Base-by-base conservation (phyloP, 2,329 filamentous ascomycete genomes). In the Apiospora marii region DNA sequence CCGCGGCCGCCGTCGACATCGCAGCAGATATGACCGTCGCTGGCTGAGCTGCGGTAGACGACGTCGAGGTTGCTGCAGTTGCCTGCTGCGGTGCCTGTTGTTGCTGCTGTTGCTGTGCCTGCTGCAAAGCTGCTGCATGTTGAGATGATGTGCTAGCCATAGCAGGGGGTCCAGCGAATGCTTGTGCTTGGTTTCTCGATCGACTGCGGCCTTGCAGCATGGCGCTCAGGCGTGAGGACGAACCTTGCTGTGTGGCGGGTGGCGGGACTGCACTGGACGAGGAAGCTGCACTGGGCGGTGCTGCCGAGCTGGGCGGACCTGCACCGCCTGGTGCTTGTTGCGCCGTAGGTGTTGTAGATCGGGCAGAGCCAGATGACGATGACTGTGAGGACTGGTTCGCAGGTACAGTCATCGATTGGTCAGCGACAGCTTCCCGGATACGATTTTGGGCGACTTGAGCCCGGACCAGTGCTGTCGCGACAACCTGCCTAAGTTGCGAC, bases 401-500 rank as follows among this genome's bases (percentile, higher is more conserved):
- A 41, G 48, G 14, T 34, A 16, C 48, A 30, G 46, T 0, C 6
- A 43, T 71, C 58, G 58, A 13, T 41, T 64, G 58, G 22, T 37
- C 58, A 43, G 14, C 24, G n/a, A 77, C 75, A 24, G 78, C 78
- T 71, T 78, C 77, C 51, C 74, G 77, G 37, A 78, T 77, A 27
- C 78, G 77, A 67, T 78, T 79, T 69, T 88, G 86, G 24, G 83
- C 83, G 34, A 85, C 83, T 72, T 88, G 87, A 2, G 84, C 81
- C 43, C 83, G 79, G 44, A 86, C 80, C 30, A 88, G 73, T 5
- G 87, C 85, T 16, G 82, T 81, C 30, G 84, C 85, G 3, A 90
- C 85, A 0, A 85, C 83, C 72, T 87, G 83, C 58, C 88, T 84
- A 13, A 90, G 81, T 72, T 88, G 86, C 4, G 84, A 83, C 48